Conservation (phyloP, 2,329 filamentous ascomycete genomes). For the Fusarium concolor region DNA sequence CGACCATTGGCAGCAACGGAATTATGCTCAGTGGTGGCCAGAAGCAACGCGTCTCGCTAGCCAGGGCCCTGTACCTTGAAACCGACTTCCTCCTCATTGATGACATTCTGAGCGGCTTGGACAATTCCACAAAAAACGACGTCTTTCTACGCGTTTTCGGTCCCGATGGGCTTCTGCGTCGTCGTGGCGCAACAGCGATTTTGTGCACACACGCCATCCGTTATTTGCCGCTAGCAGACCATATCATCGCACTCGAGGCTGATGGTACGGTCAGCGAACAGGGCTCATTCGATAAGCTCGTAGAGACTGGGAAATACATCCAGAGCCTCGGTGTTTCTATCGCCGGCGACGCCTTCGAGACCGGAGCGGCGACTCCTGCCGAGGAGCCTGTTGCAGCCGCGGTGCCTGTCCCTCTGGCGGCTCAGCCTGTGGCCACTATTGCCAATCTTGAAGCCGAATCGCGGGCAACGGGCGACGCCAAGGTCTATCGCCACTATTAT, state of each 20-base stretch:
- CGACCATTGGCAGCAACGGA: not conserved
- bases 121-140: not conserved
- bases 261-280: not conserved
- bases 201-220: not conserved
- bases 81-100: not conserved
- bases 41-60: conserved; percentile 3
- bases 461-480: not conserved
- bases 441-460: not conserved
- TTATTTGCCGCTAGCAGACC: not conserved
- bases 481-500: not conserved
- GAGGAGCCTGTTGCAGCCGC: not conserved
- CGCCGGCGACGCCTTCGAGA: not conserved
- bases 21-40: conserved; percentile 1
- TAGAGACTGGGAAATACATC: not conserved
- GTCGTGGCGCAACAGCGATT: not conserved
- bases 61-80: not conserved
- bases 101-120: not conserved
- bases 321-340: not conserved
- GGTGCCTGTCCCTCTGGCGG: not conserved
- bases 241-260: not conserved
- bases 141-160: not conserved
- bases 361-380: not conserved
- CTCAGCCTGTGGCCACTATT: not conserved
- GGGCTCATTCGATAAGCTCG: not conserved
- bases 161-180: not conserved